These are phyloP conservation scores for Eutrema heterophyllum DNA, from an alignment of 345 rosid species.

Conservation along the genomic window DNA sequence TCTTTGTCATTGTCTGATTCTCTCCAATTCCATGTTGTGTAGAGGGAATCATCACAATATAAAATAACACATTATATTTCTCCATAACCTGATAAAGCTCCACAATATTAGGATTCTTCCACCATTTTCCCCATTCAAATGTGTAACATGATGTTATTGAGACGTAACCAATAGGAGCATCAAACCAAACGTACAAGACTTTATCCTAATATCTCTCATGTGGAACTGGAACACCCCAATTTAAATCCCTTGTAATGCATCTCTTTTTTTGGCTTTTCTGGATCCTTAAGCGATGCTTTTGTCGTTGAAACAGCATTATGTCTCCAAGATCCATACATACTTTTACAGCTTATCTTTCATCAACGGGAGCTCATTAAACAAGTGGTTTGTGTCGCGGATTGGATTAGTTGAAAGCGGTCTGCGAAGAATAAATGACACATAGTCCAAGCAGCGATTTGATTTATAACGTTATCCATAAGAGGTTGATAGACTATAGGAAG, in stretches of 20 bases:
- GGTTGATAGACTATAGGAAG: no score
- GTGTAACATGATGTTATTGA: slow-evolving; percentile 85
- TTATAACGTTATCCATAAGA: no score
- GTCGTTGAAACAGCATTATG: slow-evolving; percentile 85
- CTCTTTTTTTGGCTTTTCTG: slow-evolving; percentile 66
- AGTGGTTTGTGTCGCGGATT: slow-evolving; percentile 58
- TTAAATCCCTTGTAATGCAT: slow-evolving; percentile 91
- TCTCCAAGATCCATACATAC: slow-evolving; percentile 89
- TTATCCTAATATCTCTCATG: no score
- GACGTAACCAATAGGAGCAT: slow-evolving; percentile 92
- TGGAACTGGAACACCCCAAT: slow-evolving; percentile 51
- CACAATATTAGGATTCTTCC: slow-evolving; percentile 93
- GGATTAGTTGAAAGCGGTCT: no score
- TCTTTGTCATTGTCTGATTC: slow-evolving; percentile 89
- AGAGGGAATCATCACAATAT: slow-evolving; percentile 90
- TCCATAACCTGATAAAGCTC: slow-evolving; percentile 96
- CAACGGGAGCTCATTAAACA: slow-evolving; percentile 86
- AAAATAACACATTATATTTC: slow-evolving; percentile 86
- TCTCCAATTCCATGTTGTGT: slow-evolving; percentile 86
- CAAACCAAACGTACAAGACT: slow-evolving; percentile 62
- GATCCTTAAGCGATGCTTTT: slow-evolving; percentile 59
- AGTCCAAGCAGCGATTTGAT: no score
- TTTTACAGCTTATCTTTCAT: slow-evolving; percentile 63
- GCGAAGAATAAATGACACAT: no score
- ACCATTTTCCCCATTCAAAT: slow-evolving; percentile 92